Evolutionary conservation across 2,329 filamentous ascomycete species (phyloP), one percentile per base, ranked within the genome.

Genomic region (Aspergillus melleus): DNA sequence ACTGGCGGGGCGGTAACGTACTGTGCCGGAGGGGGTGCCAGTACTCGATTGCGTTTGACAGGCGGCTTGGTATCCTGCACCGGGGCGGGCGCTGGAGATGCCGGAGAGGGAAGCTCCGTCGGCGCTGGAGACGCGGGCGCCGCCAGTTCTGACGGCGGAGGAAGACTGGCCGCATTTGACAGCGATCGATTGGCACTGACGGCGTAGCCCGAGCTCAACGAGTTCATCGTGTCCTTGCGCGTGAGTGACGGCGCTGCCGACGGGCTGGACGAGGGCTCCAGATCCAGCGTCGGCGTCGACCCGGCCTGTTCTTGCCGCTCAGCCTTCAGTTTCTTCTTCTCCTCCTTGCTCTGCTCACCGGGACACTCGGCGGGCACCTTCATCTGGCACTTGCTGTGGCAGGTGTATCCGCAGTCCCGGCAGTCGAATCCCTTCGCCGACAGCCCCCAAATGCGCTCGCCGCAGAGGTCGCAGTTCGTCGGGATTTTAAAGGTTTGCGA

Each of bases 401-500:
- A 99, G 2, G 93, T 97, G 78, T 97, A 99, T 36, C 96, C 95
- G 71, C 95, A 99, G 75, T 98, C 94, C 67, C 90, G 87, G 72
- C 95, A 99, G 74, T 96, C 93, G 72, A 96, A 96, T 0, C 95
- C 95, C 78, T 99, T 99, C 42, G 95, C 94, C 30, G 92, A 96
- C 46, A 99, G 77, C 0, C 95, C 95, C 95, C 95, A 99, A 74
- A 99, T 96, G 29, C 95, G 87, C 73, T 99, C 95, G 19, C 93
- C 93, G 69, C 95, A 99, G 12, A 97, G 84, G 75, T 99, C 95
- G 79, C 95, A 99, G 74, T 98, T 98, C 4, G 95, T 99, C 0
- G 96, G 96, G 61, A 99, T 96, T 76, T 98, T 98, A 83, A 98
- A 99, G 0, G 95, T 98, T 72, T 98, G 92, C n/a, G 91, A 88